These are phyloP conservation scores for Saccharomyces uvarum DNA, from an alignment of 1,139 yeast genomes.

Conservation along the genomic window DNA sequence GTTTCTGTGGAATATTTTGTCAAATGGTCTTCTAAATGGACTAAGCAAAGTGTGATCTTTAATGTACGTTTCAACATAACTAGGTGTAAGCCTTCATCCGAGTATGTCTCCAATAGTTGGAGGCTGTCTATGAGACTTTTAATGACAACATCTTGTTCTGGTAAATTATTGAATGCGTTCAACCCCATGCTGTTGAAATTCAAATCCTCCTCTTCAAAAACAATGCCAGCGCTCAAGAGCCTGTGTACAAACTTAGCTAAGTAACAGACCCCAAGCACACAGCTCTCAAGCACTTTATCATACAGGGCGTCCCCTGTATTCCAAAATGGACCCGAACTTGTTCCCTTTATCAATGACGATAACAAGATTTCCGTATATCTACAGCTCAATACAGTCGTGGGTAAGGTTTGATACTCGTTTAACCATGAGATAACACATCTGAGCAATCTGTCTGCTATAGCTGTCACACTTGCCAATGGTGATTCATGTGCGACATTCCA, in stretches of 20 bases:
- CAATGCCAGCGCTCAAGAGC: conserved; percentile 48
- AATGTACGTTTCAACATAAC: conserved; percentile 11
- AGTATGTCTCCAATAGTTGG: background rate
- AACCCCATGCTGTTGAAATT: conserved; percentile 55
- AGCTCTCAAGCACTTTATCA: conserved; percentile 44
- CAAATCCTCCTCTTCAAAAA: conserved; percentile 71
- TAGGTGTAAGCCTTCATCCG: background rate
- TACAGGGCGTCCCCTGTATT: conserved; percentile 31
- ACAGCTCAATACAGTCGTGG: conserved; percentile 58
- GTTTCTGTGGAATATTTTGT: conserved; percentile 11
- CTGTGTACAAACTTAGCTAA: conserved; percentile 44
- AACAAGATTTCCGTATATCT: conserved; percentile 45
- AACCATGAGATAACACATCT: conserved; percentile 51
- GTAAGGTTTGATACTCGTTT: conserved; percentile 48
- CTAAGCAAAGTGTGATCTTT: conserved; percentile 13
- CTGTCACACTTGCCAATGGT: conserved; percentile 36
- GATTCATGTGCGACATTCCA: conserved; percentile 24
- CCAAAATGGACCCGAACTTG: background rate
- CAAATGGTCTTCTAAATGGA: conserved; percentile 14
- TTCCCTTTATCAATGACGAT: background rate
- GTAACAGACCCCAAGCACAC: conserved; percentile 44
- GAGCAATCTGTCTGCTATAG: conserved; percentile 42
- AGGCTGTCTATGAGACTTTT: background rate
- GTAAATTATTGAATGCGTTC: conserved; percentile 26
- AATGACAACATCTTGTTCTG: conserved; percentile 5